A percentile compares a stretch with the other conserved stretches of the same genome.
Conservation (phyloP, 441 rosid genomes). For the Geranium incanum region DNA sequence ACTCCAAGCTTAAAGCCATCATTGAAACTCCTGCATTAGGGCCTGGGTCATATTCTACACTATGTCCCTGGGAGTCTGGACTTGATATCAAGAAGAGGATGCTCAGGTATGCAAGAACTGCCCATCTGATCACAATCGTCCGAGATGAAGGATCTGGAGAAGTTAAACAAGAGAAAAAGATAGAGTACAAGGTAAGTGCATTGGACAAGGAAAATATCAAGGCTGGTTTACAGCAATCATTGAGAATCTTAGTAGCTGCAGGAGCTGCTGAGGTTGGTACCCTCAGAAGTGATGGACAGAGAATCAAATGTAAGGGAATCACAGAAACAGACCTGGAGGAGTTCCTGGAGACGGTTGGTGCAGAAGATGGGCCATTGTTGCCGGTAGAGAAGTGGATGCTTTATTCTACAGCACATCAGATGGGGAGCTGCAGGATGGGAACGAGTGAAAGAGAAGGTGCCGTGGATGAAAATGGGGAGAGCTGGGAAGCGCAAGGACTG, state of each 20-base stretch:
- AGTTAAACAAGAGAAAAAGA: slow-evolving; percentile 49
- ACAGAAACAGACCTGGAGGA: slow-evolving; percentile 41
- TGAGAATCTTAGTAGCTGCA: slow-evolving; percentile 72
- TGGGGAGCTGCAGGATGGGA: slow-evolving; percentile 95
- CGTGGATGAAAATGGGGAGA: slow-evolving; percentile 69
- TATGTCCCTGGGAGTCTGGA: slow-evolving; percentile 76
- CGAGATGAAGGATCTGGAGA: slow-evolving; percentile 59
- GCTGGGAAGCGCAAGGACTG: slow-evolving; percentile 88
- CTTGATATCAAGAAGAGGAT: slow-evolving; percentile 51
- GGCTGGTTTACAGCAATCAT: slow-evolving; percentile 53
- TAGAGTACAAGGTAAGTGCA: slow-evolving; percentile 35
- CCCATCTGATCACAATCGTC: slow-evolving; percentile 45
- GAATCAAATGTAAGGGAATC: slow-evolving; percentile 50
- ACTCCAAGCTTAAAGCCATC: slow-evolving; percentile 44
- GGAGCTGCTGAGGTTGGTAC: slow-evolving; percentile 96
- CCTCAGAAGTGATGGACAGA: slow-evolving; percentile 74
- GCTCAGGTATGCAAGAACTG: slow-evolving; percentile 67
- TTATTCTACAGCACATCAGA: slow-evolving; percentile 73
- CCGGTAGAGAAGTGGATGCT: slow-evolving; percentile 42
- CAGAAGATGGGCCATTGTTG: slow-evolving; percentile 37
- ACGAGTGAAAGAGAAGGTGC: slow-evolving; percentile 54
- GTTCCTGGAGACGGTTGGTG: slow-evolving; percentile 44
- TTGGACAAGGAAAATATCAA: slow-evolving; percentile 47
- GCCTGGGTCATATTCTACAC: slow-evolving; percentile 39
- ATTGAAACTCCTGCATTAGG: slow-evolving; percentile 74